Base-by-base conservation (phyloP, 148 eudicot genomes). In the Suaeda aralocaspica region DNA sequence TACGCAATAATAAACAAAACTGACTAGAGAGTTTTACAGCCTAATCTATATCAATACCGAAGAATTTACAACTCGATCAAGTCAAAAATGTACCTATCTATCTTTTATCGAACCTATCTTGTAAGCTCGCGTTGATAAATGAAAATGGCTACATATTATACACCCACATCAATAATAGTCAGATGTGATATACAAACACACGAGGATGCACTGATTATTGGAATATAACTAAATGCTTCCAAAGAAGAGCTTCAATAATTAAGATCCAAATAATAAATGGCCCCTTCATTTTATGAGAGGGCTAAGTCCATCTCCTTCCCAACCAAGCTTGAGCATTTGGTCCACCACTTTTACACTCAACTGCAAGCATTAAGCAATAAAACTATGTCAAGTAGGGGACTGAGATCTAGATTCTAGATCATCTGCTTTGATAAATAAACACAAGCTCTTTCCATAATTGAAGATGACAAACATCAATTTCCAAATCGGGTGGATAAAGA, bases 331-430 rank as follows among this genome's bases (percentile, higher is more conserved):
- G 50, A 91, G 89, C 98, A 91, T 91, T 62, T 89, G 97, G 83
- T 91, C 98, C 21, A 94, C 98, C 71, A 91, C 96, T 86, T 89
- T 91, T 81, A 87, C 80, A 80, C 96, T 94, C 86, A 94, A 84
- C 99, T 94, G 89, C 79, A 83, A 71, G 68, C 29, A 66, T 71
- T 13, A 29, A 72, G 51, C 53, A 66, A 46, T 39, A 31, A 10
- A 42, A 15, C 28, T 28, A 60, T 26, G 66, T 75, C 66, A 59
- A 46, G 24, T 28, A 30, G 34, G 26, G 52, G 25, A 18, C 52
- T n/a, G 29, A 67, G 60, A 11, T n/a, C 25, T 12, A 52, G 31
- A 41, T 26, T 26, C 15, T 53, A 33, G 60, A 49, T 36, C 75
- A 4, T 31, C 26, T 28, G 22, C 63, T 28, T 24, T 55, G 18